Evolutionary conservation across 805 yeast species (phyloP).

Genomic region (Ogataea wickerhamii): DNA sequence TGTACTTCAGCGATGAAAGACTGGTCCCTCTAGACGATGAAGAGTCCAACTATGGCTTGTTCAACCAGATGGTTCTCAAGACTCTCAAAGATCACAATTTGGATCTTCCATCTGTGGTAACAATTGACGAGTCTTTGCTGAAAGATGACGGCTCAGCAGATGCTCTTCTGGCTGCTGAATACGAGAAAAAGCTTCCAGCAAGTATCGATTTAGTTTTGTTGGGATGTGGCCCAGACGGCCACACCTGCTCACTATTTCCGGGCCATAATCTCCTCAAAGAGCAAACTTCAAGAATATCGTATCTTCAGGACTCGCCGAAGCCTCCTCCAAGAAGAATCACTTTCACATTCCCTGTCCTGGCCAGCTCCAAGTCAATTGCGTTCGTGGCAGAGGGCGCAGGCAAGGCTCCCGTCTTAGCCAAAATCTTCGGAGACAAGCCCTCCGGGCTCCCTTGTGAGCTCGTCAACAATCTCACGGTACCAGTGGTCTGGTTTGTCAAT

Average conservation of each 20-base stretch:
- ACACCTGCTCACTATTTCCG: slow-evolving; percentile 90
- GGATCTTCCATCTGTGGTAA: slow-evolving; percentile 54
- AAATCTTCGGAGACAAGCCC: slow-evolving; percentile 55
- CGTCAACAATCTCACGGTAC: slow-evolving; percentile 57
- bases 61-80: slow-evolving; percentile 59
- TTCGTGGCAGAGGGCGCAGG: slow-evolving; percentile 90
- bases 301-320: slow-evolving; percentile 81
- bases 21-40: slow-evolving; percentile 76
- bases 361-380: slow-evolving; percentile 50
- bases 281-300: slow-evolving; percentile 48
- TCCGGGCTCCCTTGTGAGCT: slow-evolving; percentile 63
- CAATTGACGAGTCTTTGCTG: slow-evolving; percentile 63
- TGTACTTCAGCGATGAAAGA: slow-evolving; percentile 89
- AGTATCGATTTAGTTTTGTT: slow-evolving; percentile 64
- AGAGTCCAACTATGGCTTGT: slow-evolving; percentile 84
- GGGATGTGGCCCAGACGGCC: slow-evolving; percentile 97
- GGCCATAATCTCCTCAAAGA: slow-evolving; percentile 68
- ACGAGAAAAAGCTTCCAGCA: slow-evolving; percentile 55
- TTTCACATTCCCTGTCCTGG: slow-evolving; percentile 74
- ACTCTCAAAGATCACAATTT: slow-evolving; percentile 41
- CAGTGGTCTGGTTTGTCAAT: slow-evolving; percentile 82
- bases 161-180: slow-evolving; percentile 58
- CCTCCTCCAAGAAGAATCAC: slow-evolving; percentile 93
- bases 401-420: slow-evolving; percentile 67
- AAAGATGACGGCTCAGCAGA: slow-evolving; percentile 50